Evolutionary conservation across 2,329 filamentous ascomycete species (phyloP).

Genomic region (Capronia epimyces): DNA sequence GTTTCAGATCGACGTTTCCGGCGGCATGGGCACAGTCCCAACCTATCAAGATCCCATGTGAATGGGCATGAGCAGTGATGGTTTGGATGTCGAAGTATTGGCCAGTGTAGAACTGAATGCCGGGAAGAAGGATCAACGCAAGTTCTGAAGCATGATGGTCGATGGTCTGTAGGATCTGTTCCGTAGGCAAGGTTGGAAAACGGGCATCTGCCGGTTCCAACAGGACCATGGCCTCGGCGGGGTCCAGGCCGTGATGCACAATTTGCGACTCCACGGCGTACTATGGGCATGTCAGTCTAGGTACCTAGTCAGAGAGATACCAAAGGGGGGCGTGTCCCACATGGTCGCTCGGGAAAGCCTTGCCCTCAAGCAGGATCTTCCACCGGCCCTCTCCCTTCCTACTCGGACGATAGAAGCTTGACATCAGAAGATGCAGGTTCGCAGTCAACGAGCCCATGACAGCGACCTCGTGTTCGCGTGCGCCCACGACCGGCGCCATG

Average conservation of each 20-base stretch:
- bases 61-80: conserved; percentile 73
- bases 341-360: conserved; percentile 83
- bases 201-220: conserved; percentile 56
- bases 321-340: conserved; percentile 44
- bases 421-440: conserved; percentile 77
- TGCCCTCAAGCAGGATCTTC: conserved; percentile 84
- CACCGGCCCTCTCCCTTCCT: conserved; percentile 47
- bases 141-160: conserved; percentile 67
- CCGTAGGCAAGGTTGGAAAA: conserved; percentile 60
- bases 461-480: conserved; percentile 66
- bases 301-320: no score
- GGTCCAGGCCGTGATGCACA: conserved; percentile 61
- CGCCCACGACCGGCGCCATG: conserved; percentile 70
- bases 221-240: conserved; percentile 64
- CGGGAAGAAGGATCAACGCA: conserved; percentile 73
- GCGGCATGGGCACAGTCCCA: conserved; percentile 78
- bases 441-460: conserved; percentile 83
- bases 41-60: conserved; percentile 65
- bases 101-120: conserved; percentile 87
- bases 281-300: conserved; percentile 37
- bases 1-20: conserved; percentile 73
- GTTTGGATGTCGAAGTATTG: conserved; percentile 76
- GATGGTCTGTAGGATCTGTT: conserved; percentile 66
- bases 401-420: conserved; percentile 73
- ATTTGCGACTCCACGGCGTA: conserved; percentile 83